Evolutionary conservation across 805 yeast genomes (phyloP).

Genomic region (Limtongia smithiae): DNA sequence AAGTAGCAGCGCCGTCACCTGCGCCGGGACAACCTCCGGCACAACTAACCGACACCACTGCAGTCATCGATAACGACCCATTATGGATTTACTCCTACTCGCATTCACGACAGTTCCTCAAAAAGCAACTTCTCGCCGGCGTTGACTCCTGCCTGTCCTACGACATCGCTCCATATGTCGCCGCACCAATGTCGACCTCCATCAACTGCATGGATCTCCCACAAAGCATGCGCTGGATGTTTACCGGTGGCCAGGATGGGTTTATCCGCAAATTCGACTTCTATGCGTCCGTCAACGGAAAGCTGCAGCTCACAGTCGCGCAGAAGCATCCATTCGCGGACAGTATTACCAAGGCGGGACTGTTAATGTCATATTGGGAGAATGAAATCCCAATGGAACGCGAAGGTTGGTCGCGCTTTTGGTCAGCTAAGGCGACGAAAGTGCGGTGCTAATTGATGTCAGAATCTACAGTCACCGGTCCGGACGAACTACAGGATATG

Average conservation of each 20-base stretch:
- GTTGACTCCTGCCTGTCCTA: constrained; percentile 53
- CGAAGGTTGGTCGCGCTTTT: not conserved
- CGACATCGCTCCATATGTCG: constrained; percentile 80
- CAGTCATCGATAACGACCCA: constrained; percentile 28
- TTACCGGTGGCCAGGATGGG: constrained; percentile 96
- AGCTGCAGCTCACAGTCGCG: constrained; percentile 79
- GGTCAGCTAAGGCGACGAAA: too few relatives aligned
- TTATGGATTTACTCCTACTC: constrained; percentile 31
- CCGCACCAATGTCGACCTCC: constrained; percentile 76
- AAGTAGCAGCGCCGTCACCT: too few relatives aligned
- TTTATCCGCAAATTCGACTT: constrained; percentile 87
- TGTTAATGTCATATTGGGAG: constrained; percentile 85
- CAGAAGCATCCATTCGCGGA: constrained; percentile 89
- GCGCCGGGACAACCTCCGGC: too few relatives aligned
- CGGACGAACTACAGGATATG: constrained; percentile 19
- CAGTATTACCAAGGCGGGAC: constrained; percentile 79
- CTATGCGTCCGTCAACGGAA: constrained; percentile 79
- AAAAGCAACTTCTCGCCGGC: constrained; percentile 38
- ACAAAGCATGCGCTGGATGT: constrained; percentile 77
- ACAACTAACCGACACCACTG: constrained; percentile 28
- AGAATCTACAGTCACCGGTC: constrained; percentile 3
- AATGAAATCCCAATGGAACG: constrained; percentile 72
- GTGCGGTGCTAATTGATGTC: too few relatives aligned
- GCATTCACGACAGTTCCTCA: constrained; percentile 21
- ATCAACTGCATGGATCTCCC: constrained; percentile 76